phyloP scores from a whole-genome alignment of 257 asterid species.

The Solanum chmielewskii region DNA sequence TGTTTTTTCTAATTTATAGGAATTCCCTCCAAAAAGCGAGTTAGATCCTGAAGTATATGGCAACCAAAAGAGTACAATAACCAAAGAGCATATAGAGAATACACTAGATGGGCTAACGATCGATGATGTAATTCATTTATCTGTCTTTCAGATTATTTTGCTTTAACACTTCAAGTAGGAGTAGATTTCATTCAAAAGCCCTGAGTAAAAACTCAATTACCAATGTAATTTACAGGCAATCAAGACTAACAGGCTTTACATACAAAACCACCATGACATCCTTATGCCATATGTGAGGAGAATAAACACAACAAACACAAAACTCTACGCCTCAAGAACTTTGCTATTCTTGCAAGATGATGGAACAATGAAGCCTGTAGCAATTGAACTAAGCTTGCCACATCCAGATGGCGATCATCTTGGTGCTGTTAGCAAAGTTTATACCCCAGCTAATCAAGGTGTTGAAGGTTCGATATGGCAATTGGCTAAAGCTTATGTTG shows the following conservation, averaged over 20 bases:
- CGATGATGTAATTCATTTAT: constrained; percentile 24
- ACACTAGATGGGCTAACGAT: constrained; percentile 41
- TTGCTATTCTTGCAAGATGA: constrained; percentile 50
- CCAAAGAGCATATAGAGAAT: constrained; percentile 30
- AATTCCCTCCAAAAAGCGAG: constrained; percentile 56
- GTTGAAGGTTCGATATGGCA: constrained; percentile 53
- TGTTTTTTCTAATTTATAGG: background rate
- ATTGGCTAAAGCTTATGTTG: constrained; percentile 76
- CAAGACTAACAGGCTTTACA: constrained; percentile 32
- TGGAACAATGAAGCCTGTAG: constrained; percentile 60
- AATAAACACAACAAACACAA: constrained; percentile 41
- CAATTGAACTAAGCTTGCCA: constrained; percentile 77
- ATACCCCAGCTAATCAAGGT: constrained; percentile 51
- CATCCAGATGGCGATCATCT: constrained; percentile 42
- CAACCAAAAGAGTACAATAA: constrained; percentile 42
- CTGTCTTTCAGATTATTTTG: background rate
- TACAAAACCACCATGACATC: constrained; percentile 65
- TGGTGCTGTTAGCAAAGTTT: constrained; percentile 45
- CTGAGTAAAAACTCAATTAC: background rate
- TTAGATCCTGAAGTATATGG: constrained; percentile 46
- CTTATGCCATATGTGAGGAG: constrained; percentile 55
- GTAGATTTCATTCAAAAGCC: background rate
- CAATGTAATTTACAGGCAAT: constrained; percentile 34
- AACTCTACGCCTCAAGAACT: constrained; percentile 68
- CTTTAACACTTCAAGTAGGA: background rate